Evolutionary conservation across 306 rosid genomes (phyloP).

Genomic region (Vicia villosa): DNA sequence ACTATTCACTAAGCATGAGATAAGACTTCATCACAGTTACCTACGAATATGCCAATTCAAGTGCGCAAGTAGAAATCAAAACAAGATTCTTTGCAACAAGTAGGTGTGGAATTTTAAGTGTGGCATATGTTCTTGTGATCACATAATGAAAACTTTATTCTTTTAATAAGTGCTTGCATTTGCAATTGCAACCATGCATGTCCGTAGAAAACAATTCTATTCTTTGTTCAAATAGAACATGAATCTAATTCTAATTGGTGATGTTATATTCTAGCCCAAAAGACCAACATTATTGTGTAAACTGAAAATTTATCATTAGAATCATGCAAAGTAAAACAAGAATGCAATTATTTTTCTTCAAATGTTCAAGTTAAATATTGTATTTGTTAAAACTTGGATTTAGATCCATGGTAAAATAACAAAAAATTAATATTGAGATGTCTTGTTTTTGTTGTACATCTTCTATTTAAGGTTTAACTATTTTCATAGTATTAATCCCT

Average conservation of each 20-base stretch:
- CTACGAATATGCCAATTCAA: conserved; percentile 33
- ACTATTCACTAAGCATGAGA: conserved; percentile 36
- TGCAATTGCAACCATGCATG: conserved; percentile 26
- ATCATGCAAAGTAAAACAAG: neutral
- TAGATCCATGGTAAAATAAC: neutral
- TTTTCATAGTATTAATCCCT: neutral
- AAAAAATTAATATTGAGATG: neutral
- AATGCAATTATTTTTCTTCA: neutral
- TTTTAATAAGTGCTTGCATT: conserved; percentile 19
- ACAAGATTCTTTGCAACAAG: conserved; percentile 32
- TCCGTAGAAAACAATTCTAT: conserved; percentile 31
- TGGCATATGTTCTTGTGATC: conserved; percentile 39
- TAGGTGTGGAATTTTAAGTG: conserved; percentile 24
- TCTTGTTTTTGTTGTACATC: neutral
- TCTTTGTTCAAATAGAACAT: conserved; percentile 35
- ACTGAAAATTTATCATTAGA: neutral
- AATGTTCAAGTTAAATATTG: neutral
- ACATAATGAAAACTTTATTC: conserved; percentile 41
- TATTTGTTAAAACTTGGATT: neutral
- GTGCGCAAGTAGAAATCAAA: conserved; percentile 25
- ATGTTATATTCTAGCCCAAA: conserved; percentile 36
- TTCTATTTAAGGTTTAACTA: neutral
- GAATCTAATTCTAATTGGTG: conserved; percentile 41
- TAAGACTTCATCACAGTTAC: conserved; percentile 39
- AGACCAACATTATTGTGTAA: conserved; percentile 11